A percentile compares a stretch with the other conserved stretches of the same genome.
Conservation (phyloP, 352 stramenopile genomes). For the Nothophytophthora sp. region DNA sequence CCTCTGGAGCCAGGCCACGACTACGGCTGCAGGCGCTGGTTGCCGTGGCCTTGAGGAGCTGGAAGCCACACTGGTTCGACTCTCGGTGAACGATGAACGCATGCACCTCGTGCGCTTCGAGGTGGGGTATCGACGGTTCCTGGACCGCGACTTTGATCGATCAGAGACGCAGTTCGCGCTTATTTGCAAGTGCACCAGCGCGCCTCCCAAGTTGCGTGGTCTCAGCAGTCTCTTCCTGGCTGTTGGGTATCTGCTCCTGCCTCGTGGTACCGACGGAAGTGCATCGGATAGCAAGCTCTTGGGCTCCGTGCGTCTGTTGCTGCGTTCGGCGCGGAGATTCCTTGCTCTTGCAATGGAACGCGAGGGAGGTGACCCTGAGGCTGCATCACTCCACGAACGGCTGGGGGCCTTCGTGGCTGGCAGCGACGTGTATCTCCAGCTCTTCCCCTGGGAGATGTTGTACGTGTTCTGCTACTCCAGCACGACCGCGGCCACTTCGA, state of each 20-base stretch:
- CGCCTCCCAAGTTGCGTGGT: constrained; percentile 36
- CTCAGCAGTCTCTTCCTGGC: constrained; percentile 45
- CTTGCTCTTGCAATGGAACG: constrained; percentile 16
- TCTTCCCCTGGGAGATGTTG: constrained; percentile 41
- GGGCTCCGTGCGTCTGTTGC: constrained; percentile 35
- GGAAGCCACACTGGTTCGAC: constrained; percentile 9
- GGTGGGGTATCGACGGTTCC: constrained; percentile 29
- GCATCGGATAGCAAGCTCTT: constrained; percentile 24
- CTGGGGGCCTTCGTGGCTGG: constrained; percentile 22
- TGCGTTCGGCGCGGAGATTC: constrained; percentile 40
- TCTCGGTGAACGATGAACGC: constrained; percentile 15
- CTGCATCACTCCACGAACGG: constrained; percentile 27
- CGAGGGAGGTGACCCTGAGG: constrained; percentile 27
- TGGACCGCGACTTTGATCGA: constrained; percentile 24
- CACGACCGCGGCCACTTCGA: neutral
- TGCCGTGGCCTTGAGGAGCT: constrained; percentile 4
- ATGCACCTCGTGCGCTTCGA: constrained; percentile 43
- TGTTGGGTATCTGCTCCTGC: constrained; percentile 24
- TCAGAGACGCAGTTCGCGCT: constrained; percentile 31
- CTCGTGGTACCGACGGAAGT: neutral
- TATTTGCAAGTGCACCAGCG: constrained; percentile 38
- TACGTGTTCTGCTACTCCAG: constrained; percentile 39
- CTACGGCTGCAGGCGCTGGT: constrained; percentile 2
- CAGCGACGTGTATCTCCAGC: constrained; percentile 26
- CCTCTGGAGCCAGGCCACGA: constrained; percentile 27